Evolutionary conservation across 2,329 filamentous ascomycete species (phyloP).

Genomic region (Ciborinia camelliae): DNA sequence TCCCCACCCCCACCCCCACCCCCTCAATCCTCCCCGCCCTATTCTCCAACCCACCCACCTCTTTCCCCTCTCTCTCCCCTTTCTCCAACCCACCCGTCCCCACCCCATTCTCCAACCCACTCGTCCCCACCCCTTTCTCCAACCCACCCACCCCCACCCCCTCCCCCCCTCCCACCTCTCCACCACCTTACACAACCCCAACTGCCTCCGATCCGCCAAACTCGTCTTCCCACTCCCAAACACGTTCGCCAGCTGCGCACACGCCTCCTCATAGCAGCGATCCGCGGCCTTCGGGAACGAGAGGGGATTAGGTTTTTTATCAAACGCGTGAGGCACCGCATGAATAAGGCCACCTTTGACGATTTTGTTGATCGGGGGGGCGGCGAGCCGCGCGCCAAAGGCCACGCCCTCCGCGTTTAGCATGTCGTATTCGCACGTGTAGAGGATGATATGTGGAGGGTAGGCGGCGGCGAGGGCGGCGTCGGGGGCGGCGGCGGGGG

Average conservation of each 20-base stretch:
- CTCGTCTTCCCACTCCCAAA: conserved; percentile 29
- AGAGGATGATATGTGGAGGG: conserved; percentile 54
- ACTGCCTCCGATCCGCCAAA: conserved; percentile 30
- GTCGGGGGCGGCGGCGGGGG: conserved; percentile 55
- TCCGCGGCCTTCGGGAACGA: conserved; percentile 39
- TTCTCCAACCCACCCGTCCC: neutral
- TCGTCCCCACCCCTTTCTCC: neutral
- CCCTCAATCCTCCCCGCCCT: neutral
- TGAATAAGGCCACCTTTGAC: conserved; percentile 57
- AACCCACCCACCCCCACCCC: neutral
- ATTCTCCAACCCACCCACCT: neutral
- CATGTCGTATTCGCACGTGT: conserved; percentile 65
- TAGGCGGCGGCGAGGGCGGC: conserved; percentile 46
- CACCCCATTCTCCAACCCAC: conserved; percentile 13
- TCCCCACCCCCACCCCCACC: too few relatives aligned
- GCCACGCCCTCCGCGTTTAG: conserved; percentile 57
- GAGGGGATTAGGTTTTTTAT: conserved; percentile 62
- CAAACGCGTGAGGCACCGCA: conserved; percentile 63
- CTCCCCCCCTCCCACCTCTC: conserved; percentile 31
- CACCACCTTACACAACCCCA: conserved; percentile 29
- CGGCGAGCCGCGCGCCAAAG: conserved; percentile 56
- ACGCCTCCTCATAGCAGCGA: conserved; percentile 35
- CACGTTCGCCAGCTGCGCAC: conserved; percentile 32
- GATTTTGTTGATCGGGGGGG: conserved; percentile 48
- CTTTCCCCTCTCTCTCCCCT: neutral